Base-by-base conservation (phyloP, 495 filamentous ascomycete genomes). In the Zalerion maritima region DNA sequence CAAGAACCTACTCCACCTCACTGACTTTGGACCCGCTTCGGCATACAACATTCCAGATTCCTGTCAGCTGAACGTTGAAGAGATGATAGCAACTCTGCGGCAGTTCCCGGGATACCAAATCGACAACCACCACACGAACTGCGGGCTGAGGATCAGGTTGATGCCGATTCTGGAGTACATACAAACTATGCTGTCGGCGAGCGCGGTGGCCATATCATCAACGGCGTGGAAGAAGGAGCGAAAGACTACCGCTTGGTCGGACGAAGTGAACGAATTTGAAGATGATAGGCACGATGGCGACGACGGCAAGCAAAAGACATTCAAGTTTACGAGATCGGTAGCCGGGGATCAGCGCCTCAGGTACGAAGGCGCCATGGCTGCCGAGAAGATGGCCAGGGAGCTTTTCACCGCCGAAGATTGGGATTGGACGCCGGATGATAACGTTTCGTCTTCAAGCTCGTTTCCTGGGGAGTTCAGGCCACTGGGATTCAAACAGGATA, bases 21-120 rank as follows among this genome's bases (percentile, higher is more conserved):
- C 51, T 36, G 58, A 63, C 40, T 60, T 59, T 28, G 48, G 49
- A 1, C 36, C 58, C 0, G 14, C 25, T 2, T 54, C 54, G 0
- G 32, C 56, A 2, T 43, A 55, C 22, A 14, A 35, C 24, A 29
- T 55, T 14, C 40, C 38, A 1, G 52, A 57, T 20, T 39, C 35
- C 14, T 38, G 53, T 10, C 41, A 48, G 4, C 36, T 48, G 10
- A 52, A 57, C 19, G 37, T 62, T n/a, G 45, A 43, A 25, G 24
- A 37, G 18, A 12, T 63, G 3, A 29, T 64, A 19, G 31, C 50
- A 2, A 37, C 48, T 0, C 40, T 64, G 17, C 41, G 45, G 24
- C 55, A 64, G 40, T 75, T 67, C 31, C 75, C 84, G 0, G 60
- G 64, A 27, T 93, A 92, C 45, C 80, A 87, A 44, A 72, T 91